Evolutionary conservation across 371 early-diverging fungal genomes (phyloP).

Genomic region (Gilbertella persicaria): DNA sequence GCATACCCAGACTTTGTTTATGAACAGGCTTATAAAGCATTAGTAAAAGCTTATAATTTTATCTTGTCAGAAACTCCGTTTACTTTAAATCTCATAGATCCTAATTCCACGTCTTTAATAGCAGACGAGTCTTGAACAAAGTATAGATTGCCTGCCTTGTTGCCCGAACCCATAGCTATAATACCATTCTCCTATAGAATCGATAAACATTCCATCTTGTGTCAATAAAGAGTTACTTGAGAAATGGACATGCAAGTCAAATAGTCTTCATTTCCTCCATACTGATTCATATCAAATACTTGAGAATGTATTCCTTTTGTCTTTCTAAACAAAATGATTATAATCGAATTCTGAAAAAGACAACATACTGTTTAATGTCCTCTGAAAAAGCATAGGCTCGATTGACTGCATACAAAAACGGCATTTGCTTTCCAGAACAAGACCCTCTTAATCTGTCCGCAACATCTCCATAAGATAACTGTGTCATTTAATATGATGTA

Average conservation of each 20-base stretch:
- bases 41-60: background rate
- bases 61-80: background rate
- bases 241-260: constrained; percentile 36
- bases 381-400: constrained; percentile 27
- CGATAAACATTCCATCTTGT: too few species aligned
- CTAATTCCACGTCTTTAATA: constrained; percentile 5
- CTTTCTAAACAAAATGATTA: constrained; percentile 20
- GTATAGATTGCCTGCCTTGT: constrained; percentile 21
- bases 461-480: constrained; percentile 14
- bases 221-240: constrained; percentile 30
- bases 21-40: constrained; percentile 16
- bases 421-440: constrained; percentile 28
- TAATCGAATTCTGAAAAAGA: background rate
- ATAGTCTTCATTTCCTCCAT: constrained; percentile 20
- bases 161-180: constrained; percentile 32
- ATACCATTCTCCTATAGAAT: constrained; percentile 14
- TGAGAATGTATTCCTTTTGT: constrained; percentile 30
- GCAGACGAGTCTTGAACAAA: constrained; percentile 30
- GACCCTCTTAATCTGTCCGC: constrained; percentile 3
- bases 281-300: constrained; percentile 11
- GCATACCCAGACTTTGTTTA: constrained; percentile 21
- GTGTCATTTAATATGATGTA: constrained; percentile 22
- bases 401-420: constrained; percentile 24
- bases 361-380: too few species aligned
- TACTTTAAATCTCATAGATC: constrained; percentile 6